Percentiles rank a stretch among this genome's conserved stretches.
These are phyloP conservation scores for Schizochytrium sp. DNA, from an alignment of 108 stramenopile genomes.

Conservation along the genomic window DNA sequence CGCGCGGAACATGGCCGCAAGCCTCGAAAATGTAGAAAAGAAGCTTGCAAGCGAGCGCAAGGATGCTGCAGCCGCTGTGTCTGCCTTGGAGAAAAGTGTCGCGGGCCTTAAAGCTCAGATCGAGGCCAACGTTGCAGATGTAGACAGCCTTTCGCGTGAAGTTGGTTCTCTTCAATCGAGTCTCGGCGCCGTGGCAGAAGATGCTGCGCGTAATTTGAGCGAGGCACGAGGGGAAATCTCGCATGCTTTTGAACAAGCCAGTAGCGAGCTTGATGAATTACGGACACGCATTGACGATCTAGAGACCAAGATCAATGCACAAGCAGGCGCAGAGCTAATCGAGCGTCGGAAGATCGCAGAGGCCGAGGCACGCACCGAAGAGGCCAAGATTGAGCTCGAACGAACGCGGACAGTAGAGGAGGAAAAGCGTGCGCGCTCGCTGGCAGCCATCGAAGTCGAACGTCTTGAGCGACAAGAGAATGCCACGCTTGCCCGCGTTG, in stretches of 20 bases:
- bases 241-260: background rate
- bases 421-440: conserved; percentile 37
- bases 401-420: conserved; percentile 86
- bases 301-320: background rate
- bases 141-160: background rate
- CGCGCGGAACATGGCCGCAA: background rate
- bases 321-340: background rate
- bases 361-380: background rate
- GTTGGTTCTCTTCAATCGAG: background rate
- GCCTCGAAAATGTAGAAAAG: background rate
- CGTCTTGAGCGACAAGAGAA: background rate
- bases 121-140: too few species aligned
- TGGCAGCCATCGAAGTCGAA: background rate
- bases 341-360: background rate
- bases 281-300: background rate
- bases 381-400: conserved; percentile 57
- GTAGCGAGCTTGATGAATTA: background rate
- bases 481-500: background rate
- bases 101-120: too few species aligned
- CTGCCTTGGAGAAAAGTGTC: too few species aligned
- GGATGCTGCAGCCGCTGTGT: too few species aligned
- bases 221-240: background rate
- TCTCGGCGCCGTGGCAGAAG: background rate
- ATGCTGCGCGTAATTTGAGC: background rate
- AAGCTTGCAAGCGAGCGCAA: too few species aligned